Base-by-base conservation (phyloP, 208 protist species). In the Leishmania braziliensis region DNA sequence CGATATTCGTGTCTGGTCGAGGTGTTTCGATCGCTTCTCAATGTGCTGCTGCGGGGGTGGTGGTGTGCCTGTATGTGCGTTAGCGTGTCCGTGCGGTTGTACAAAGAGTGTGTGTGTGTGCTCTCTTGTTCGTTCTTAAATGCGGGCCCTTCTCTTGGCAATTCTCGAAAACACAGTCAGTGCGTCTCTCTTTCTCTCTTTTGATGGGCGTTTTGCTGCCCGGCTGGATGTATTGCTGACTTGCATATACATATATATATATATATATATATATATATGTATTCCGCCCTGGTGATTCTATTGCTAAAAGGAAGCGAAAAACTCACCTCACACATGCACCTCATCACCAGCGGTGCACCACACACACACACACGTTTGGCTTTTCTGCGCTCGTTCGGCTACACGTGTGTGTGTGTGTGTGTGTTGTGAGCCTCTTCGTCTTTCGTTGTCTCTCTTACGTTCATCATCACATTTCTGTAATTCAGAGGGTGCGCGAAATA, bases 211-310 rank as follows among this genome's bases (percentile, higher is more conserved):
- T 54, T 54, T n/a, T 12, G 39, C 14, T n/a, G 10, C 33, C 46
- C 14, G 18, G 5, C 4, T 18, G 36, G 12, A 12, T 1, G 23
- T 50, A 4, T 36, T 48, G 39, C 33, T 29, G 69, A 51, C 16
- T 10, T 73, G 46, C 46, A 26, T 16, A 73, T 29, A n/a, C 10
- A 71, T 39, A 80, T 63, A 69, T 29, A 43, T 72, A 36, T 77
- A 39, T 62, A 65, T 36, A 65, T 81, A n/a, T 74, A n/a, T 79
- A 73, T 62, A 5, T 76, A 48, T 81, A 23, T 84, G 73, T 43
- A 20, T 75, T 62, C 56, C 39, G 10, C 75, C 46, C 23, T 54
- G 23, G 20, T 48, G 69, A 53, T 29, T 33, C 46, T n/a, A 9
- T 33, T 73, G 2, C 39, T 73, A 26, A 33, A 18, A 39, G 3